phyloP scores from a whole-genome alignment of 2,329 filamentous ascomycete genomes.

The Aspergillus texensis region DNA sequence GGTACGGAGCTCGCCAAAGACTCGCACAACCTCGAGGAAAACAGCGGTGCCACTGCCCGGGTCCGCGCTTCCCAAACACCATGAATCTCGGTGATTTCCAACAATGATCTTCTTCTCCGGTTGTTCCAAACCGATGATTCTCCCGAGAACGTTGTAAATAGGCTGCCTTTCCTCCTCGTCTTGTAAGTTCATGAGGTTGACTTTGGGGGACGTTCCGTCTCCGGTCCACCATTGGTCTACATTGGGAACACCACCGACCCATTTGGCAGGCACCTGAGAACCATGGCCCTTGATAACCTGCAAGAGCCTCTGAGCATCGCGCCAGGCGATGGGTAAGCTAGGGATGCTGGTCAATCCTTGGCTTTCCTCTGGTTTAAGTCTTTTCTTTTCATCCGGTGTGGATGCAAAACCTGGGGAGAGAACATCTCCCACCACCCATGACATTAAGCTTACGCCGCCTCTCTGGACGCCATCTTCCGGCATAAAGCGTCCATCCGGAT shows the following conservation, averaged over 20 bases:
- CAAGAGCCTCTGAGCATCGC: slow-evolving; percentile 80
- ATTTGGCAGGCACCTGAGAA: slow-evolving; percentile 66
- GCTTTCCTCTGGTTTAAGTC: slow-evolving; percentile 70
- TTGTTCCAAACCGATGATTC: slow-evolving; percentile 82
- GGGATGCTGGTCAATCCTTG: slow-evolving; percentile 79
- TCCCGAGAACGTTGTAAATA: slow-evolving; percentile 90
- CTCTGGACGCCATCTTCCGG: slow-evolving; percentile 81
- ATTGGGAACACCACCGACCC: slow-evolving; percentile 76
- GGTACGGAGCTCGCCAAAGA: slow-evolving; percentile 76
- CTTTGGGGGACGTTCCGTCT: slow-evolving; percentile 70
- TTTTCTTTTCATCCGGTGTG: slow-evolving; percentile 53
- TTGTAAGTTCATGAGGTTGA: slow-evolving; percentile 83
- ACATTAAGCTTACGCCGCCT: slow-evolving; percentile 77
- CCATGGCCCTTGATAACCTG: slow-evolving; percentile 76
- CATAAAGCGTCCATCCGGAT: slow-evolving; percentile 78
- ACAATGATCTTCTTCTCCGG: slow-evolving; percentile 81
- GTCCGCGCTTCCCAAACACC: slow-evolving; percentile 84
- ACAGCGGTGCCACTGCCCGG: slow-evolving; percentile 88
- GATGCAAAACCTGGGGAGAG: slow-evolving; percentile 82
- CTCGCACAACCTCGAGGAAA: slow-evolving; percentile 82
- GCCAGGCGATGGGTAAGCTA: slow-evolving; percentile 86
- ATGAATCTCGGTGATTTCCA: slow-evolving; percentile 91
- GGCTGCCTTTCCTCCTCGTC: slow-evolving; percentile 80
- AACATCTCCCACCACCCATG: slow-evolving; percentile 86
- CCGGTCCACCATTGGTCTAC: slow-evolving; percentile 85